Percentiles rank a stretch among this genome's conserved stretches.
phyloP scores from a whole-genome alignment of 2,329 filamentous ascomycete genomes.

The Sclerotinia trifoliorum region DNA sequence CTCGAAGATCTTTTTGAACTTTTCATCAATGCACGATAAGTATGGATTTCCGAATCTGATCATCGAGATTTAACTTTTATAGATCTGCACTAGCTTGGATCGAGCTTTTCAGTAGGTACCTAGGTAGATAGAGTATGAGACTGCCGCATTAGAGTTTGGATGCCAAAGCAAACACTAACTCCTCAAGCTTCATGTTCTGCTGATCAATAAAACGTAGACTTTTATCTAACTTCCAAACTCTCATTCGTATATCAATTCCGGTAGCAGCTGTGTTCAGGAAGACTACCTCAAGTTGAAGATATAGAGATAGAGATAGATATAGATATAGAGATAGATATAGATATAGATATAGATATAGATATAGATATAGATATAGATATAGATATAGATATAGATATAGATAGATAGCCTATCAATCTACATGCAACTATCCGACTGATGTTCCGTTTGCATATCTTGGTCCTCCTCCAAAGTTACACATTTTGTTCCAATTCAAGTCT shows the following conservation, averaged over 20 bases:
- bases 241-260: neutral
- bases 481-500: neutral
- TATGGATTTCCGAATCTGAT: neutral
- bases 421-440: neutral
- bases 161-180: neutral
- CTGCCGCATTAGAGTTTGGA: neutral
- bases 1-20: neutral
- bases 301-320: no score
- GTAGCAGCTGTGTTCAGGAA: neutral
- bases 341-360: no score
- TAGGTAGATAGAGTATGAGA: neutral
- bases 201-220: neutral
- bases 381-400: no score
- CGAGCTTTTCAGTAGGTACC: neutral
- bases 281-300: neutral
- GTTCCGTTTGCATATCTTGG: conserved; percentile 8
- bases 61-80: conserved; percentile 2
- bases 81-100: conserved; percentile 1
- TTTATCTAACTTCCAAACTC: neutral
- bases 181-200: neutral
- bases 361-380: no score
- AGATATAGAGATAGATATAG: no score
- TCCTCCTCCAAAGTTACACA: neutral
- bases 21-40: neutral
- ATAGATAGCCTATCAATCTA: no score